Percentiles rank a stretch among this genome's conserved stretches.
Evolutionary conservation across 345 rosid species (phyloP).

Genomic region (Lumnitzera littorea): DNA sequence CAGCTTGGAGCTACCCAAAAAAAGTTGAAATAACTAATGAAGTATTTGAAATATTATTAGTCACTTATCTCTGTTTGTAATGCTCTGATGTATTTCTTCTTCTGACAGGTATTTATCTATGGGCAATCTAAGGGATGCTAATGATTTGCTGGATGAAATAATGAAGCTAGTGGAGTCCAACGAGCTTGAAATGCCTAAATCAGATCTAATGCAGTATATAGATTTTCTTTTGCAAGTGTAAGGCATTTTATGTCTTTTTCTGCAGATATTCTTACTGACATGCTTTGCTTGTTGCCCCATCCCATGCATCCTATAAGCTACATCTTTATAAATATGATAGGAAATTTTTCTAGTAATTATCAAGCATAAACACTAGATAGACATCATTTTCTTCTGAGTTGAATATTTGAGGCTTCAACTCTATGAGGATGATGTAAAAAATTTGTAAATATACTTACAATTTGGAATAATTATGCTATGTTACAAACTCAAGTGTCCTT

Average conservation of each 20-base stretch:
- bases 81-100: constrained; percentile 7
- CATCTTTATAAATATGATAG: too few species aligned
- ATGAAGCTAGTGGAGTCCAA: constrained; percentile 55
- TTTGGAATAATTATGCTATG: too few species aligned
- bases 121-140: constrained; percentile 87
- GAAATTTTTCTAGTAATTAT: too few species aligned
- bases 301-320: too few species aligned
- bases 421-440: too few species aligned
- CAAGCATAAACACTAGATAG: too few species aligned
- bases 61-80: background rate
- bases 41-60: background rate
- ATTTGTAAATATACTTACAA: too few species aligned
- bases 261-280: background rate
- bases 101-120: constrained; percentile 59
- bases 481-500: too few species aligned
- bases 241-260: constrained; percentile 13
- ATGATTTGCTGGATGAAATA: constrained; percentile 63
- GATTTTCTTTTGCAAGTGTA: constrained; percentile 67
- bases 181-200: constrained; percentile 44
- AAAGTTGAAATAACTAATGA: background rate
- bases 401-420: too few species aligned
- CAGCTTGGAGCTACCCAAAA: too few species aligned
- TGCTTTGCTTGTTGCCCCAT: background rate
- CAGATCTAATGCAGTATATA: constrained; percentile 60
- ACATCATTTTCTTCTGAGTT: too few species aligned